Evolutionary conservation across 352 stramenopile genomes (phyloP).

Genomic region (Thalassiosira exigua): DNA sequence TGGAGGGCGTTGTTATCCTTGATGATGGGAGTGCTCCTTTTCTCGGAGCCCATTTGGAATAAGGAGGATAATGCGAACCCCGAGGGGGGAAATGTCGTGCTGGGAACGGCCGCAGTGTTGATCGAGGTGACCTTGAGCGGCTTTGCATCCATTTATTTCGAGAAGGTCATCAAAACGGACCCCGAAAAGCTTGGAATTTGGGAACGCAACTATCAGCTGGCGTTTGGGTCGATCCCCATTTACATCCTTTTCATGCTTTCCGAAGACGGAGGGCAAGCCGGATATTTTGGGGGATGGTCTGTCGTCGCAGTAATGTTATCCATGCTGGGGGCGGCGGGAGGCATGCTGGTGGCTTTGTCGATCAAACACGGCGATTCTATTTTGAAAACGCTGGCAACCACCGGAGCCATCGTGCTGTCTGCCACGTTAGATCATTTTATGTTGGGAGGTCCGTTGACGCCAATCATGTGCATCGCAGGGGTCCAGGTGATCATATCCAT

Average conservation of each 20-base stretch:
- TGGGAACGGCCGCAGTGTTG: slow-evolving; percentile 79
- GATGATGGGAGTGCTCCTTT: slow-evolving; percentile 83
- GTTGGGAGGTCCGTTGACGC: slow-evolving; percentile 73
- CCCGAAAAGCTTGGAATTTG: slow-evolving; percentile 84
- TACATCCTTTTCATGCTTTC: slow-evolving; percentile 75
- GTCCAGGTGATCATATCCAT: slow-evolving; percentile 80
- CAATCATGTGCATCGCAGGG: slow-evolving; percentile 79
- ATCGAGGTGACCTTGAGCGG: slow-evolving; percentile 84
- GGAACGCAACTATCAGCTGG: slow-evolving; percentile 87
- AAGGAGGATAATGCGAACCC: slow-evolving; percentile 37
- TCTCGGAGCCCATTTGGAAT: slow-evolving; percentile 78
- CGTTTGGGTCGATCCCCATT: slow-evolving; percentile 73
- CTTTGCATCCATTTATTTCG: slow-evolving; percentile 88
- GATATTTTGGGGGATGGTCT: slow-evolving; percentile 71
- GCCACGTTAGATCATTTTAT: slow-evolving; percentile 72
- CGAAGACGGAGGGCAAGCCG: slow-evolving; percentile 50
- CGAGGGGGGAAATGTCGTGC: slow-evolving; percentile 59
- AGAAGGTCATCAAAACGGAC: slow-evolving; percentile 87
- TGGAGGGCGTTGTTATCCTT: slow-evolving; percentile 86
- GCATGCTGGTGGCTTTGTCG: slow-evolving; percentile 85
- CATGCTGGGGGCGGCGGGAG: slow-evolving; percentile 80
- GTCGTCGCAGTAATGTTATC: slow-evolving; percentile 59
- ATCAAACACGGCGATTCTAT: slow-evolving; percentile 88
- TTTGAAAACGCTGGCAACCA: slow-evolving; percentile 87
- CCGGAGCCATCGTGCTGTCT: slow-evolving; percentile 79